These are phyloP conservation scores for Glycyrrhiza uralensis DNA, from an alignment of 306 rosid genomes.

Conservation along the genomic window DNA sequence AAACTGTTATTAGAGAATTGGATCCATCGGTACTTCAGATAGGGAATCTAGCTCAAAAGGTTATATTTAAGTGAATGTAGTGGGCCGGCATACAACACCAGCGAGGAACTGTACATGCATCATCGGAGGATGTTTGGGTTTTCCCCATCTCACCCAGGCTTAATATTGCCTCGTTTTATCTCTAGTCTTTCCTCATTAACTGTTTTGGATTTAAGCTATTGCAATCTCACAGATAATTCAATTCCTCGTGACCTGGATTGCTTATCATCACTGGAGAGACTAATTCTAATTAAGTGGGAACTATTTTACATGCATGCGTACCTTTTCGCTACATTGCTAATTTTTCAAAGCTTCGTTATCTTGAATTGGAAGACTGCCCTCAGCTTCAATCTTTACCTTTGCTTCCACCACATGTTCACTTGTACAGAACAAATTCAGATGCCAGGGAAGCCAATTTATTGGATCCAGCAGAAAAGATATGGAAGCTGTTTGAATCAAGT, in stretches of 20 bases:
- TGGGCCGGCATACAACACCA: background rate
- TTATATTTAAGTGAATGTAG: background rate
- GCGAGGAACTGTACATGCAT: background rate
- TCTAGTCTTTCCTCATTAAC: background rate
- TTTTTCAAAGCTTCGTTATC: background rate
- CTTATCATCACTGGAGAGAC: constrained; percentile 8
- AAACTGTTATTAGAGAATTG: background rate
- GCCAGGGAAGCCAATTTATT: background rate
- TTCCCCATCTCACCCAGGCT: background rate
- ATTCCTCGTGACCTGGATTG: background rate
- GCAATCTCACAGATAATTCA: background rate
- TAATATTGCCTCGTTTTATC: background rate
- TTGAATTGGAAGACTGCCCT: background rate
- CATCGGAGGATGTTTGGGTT: background rate
- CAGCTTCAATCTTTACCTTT: background rate
- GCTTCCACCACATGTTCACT: background rate
- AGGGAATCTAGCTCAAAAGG: background rate
- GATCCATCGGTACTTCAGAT: background rate
- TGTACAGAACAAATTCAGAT: background rate
- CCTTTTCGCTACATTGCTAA: background rate
- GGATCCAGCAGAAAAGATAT: background rate
- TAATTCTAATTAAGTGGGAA: constrained; percentile 11
- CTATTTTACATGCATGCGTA: background rate
- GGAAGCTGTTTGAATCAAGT: background rate
- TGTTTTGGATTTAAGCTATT: constrained; percentile 10